Percentiles rank a stretch among this genome's conserved stretches.
Conservation (phyloP, 2,329 filamentous ascomycete genomes). For the Paraphoma chrysanthemicola region DNA sequence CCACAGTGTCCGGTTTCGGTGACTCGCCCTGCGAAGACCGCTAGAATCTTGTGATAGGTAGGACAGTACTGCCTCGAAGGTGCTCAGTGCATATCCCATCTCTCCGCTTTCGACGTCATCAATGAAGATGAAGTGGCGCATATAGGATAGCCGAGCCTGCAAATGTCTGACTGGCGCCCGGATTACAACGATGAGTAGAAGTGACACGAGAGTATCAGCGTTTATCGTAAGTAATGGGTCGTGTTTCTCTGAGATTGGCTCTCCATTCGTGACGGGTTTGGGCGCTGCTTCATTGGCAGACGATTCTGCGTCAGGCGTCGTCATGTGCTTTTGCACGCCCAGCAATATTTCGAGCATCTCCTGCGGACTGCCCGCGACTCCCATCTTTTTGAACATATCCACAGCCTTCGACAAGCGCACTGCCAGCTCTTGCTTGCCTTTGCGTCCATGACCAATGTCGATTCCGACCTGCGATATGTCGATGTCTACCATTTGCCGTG, state of each 20-base stretch:
- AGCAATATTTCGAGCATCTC: constrained; percentile 87
- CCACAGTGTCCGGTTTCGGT: constrained; percentile 86
- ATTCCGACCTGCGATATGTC: constrained; percentile 96
- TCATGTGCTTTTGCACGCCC: constrained; percentile 82
- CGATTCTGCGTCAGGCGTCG: constrained; percentile 59
- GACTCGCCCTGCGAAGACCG: constrained; percentile 82
- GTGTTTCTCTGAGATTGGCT: constrained; percentile 57
- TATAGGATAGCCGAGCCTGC: constrained; percentile 89
- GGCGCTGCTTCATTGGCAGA: constrained; percentile 36
- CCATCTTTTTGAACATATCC: constrained; percentile 88
- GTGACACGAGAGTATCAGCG: constrained; percentile 89
- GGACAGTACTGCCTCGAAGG: constrained; percentile 89
- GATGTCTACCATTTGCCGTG: constrained; percentile 90
- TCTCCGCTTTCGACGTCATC: constrained; percentile 97
- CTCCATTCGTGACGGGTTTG: constrained; percentile 27
- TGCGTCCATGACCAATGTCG: constrained; percentile 76
- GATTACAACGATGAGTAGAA: constrained; percentile 91
- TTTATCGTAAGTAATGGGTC: constrained; percentile 71
- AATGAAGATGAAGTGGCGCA: constrained; percentile 96
- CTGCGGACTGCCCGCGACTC: constrained; percentile 77
- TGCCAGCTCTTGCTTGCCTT: constrained; percentile 82
- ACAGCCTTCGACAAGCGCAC: constrained; percentile 79
- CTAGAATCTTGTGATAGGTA: constrained; percentile 86
- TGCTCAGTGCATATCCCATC: constrained; percentile 94
- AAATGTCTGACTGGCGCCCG: constrained; percentile 86